Base-by-base conservation (phyloP, 1,284 basidiomycete genomes). In the Trichosporon coremiiforme region DNA sequence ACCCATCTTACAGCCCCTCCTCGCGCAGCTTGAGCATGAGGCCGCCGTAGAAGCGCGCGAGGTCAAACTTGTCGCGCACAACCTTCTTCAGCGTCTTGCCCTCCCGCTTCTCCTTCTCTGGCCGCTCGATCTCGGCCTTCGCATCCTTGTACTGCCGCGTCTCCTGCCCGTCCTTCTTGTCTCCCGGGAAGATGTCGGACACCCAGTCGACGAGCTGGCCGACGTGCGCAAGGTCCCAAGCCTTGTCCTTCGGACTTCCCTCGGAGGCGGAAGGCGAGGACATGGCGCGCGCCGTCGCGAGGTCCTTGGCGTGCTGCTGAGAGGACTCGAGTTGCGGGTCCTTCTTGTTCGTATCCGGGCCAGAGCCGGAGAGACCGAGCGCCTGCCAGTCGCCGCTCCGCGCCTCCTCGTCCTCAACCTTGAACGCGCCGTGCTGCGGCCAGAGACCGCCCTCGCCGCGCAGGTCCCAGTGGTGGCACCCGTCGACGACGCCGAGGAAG, bases 391-490 rank as follows among this genome's bases (percentile, higher is more conserved):
- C 73, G 29, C 64, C 66, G 36, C 66, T 71, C n/a, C 72, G 69
- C 66, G 76, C 71, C 60, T 71, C 68, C 66, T 74, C 73, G 60
- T 74, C 70, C 66, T 72, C 72, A 35, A 76, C 78, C 62, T 75
- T 75, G 33, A 71, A 66, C 8, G 69, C 62, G 13, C 68, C 66
- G 70, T 66, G 78, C 22, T 77, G 76, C 2, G 82, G 83, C 71
- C 85, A 83, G 0, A 84, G 53, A 6, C 86, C 86, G n/a, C 86
- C 85, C 68, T 85, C 90, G 0, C 97, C 97, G 69, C 97, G 86
- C 77, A 98, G 87, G 77, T 97, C 93, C 97, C 97, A 99, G 80
- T 99, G 97, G 85, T 99, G 95, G 75, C 90, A 92, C 2, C 90
- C 91, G 73, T 97, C 92, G 79, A 99, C 86, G 22, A 90, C 89